Conservation (phyloP, 1,139 yeast genomes). For the Suhomyces terraborum region DNA sequence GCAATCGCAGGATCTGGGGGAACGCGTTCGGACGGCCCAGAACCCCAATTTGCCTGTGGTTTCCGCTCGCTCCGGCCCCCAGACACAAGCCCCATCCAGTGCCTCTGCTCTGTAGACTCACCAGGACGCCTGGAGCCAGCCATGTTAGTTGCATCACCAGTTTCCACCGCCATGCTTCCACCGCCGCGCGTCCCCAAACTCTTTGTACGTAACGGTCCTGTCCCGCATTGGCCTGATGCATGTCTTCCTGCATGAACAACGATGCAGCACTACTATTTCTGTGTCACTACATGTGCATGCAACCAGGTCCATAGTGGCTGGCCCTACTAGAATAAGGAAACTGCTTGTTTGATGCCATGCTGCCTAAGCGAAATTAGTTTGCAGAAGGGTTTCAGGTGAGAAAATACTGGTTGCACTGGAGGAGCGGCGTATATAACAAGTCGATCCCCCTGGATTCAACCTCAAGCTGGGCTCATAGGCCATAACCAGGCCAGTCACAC, state of each 20-base stretch:
- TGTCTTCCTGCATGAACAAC: background rate
- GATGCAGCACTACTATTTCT: constrained; percentile 1
- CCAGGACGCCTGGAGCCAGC: too few species aligned
- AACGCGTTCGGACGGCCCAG: too few species aligned
- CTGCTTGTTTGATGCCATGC: constrained; percentile 7
- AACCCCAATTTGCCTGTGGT: too few species aligned
- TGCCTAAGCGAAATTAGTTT: constrained; percentile 10
- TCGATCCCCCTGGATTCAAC: constrained; percentile 5
- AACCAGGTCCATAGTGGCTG: constrained; percentile 11
- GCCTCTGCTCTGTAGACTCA: too few species aligned
- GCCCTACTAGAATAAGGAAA: constrained; percentile 6
- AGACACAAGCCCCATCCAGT: too few species aligned
- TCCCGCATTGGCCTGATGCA: background rate
- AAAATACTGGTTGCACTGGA: constrained; percentile 4
- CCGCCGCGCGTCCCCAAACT: too few species aligned
- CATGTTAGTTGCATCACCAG: too few species aligned
- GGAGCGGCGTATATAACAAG: constrained; percentile 6
- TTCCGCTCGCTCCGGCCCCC: too few species aligned
- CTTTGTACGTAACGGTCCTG: too few species aligned
- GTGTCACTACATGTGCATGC: constrained; percentile 2
- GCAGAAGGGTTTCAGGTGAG: constrained; percentile 3
- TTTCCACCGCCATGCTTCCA: background rate
- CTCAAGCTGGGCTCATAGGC: constrained; percentile 6
- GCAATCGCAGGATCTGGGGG: too few species aligned
- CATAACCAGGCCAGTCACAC: constrained; percentile 1